A percentile compares a stretch with the other conserved stretches of the same genome.
Evolutionary conservation across 495 filamentous ascomycete genomes (phyloP).

Genomic region (Daldinia grandis): DNA sequence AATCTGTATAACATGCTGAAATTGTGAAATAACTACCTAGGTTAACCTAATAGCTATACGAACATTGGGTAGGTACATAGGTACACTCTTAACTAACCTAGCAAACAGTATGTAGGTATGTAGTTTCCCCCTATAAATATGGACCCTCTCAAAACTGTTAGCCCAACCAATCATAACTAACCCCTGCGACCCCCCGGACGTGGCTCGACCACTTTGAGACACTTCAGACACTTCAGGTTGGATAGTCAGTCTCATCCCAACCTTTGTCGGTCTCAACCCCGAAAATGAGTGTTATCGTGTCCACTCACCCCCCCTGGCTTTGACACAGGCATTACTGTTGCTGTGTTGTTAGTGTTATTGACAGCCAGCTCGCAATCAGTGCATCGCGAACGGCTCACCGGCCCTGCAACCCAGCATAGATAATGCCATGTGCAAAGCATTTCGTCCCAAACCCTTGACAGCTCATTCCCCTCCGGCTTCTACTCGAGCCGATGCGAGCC

Average conservation of each 20-base stretch:
- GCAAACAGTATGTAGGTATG: not conserved
- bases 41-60: too few species aligned
- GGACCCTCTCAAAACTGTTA: conserved; percentile 7
- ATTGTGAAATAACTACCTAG: too few species aligned
- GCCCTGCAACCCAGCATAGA: conserved; percentile 32
- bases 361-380: not conserved
- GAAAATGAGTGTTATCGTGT: conserved; percentile 30
- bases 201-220: conserved; percentile 44
- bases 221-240: conserved; percentile 39
- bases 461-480: conserved; percentile 36
- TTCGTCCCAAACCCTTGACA: conserved; percentile 27
- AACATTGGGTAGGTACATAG: not conserved
- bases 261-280: conserved; percentile 38
- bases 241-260: conserved; percentile 48
- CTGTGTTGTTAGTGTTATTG: too few species aligned
- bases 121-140: too few species aligned
- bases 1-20: too few species aligned
- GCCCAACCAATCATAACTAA: conserved; percentile 19
- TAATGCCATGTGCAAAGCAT: conserved; percentile 16
- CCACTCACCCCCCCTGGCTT: conserved; percentile 21
- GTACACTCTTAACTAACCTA: not conserved
- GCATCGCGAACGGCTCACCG: conserved; percentile 26
- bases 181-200: conserved; percentile 34
- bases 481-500: conserved; percentile 33
- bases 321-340: conserved; percentile 14